Base-by-base conservation (phyloP, 2,329 filamentous ascomycete genomes). In the Ophiostoma tasmaniense region DNA sequence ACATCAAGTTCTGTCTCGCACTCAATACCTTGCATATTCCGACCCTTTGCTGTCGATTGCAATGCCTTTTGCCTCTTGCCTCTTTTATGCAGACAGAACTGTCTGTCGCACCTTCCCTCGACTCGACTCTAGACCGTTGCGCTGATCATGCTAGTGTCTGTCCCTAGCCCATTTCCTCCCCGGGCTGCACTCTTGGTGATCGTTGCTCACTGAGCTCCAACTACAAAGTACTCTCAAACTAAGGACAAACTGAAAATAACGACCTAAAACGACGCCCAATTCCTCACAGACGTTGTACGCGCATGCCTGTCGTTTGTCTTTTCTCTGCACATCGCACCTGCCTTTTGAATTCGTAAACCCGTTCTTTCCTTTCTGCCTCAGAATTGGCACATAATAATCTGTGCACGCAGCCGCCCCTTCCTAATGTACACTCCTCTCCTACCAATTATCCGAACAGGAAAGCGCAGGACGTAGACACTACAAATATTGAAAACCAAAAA, bases 81-180 rank as follows among this genome's bases (percentile, higher is more conserved):
- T 35, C 2, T 25, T 25, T 25, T 52, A 33, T 33, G 33, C 33
- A n/a, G 42, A 20, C 42, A 45, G n/a, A n/a, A n/a, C n/a, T n/a
- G n/a, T n/a, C n/a, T n/a, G n/a, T 25, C 50, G n/a, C 50, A 25
- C 50, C 50, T 28, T 55, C 50, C 50, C 17, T 25, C 10, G n/a
- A 52, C 45, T n/a, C 45, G 1, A 64, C 22, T 37, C 61, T 30
- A 64, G 61, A 64, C 61, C 61, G 61, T 64, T 64, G 61, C 61
- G 61, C 33, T 64, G 61, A 64, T 64, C 61, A 64, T 11, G 6
- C 61, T 22, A 37, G 59, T 62, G 28, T 62, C 28, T 61, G 28
- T 13, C 28, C 55, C 55, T 22, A n/a, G n/a, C n/a, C n/a, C n/a
- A n/a, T n/a, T n/a, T n/a, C n/a, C n/a, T n/a, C n/a, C n/a, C n/a